These are phyloP conservation scores for Mortierella alpina DNA, from an alignment of 192 early-diverging fungal genomes.

Conservation along the genomic window DNA sequence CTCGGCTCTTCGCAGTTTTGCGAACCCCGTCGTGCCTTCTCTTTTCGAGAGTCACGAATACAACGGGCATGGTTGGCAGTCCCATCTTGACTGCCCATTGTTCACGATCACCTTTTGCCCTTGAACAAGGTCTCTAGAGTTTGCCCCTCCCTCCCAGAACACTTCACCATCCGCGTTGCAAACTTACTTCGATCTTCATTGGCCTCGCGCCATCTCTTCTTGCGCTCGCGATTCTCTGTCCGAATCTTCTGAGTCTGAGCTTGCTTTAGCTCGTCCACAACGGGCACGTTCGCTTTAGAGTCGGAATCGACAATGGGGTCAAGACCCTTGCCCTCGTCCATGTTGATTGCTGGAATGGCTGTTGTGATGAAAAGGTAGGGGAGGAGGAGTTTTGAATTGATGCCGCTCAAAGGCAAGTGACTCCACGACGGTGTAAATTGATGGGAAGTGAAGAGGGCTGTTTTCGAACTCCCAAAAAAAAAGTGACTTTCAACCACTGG, in stretches of 20 bases:
- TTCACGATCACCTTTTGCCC: neutral
- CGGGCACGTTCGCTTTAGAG: too few species aligned
- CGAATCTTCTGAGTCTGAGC: conserved; percentile 28
- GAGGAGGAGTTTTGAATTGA: too few species aligned
- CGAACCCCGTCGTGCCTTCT: neutral
- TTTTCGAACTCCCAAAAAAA: too few species aligned
- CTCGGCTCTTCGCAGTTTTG: neutral
- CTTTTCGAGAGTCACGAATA: conserved; percentile 7
- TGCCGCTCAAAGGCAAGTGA: too few species aligned
- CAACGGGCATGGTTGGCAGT: conserved; percentile 8
- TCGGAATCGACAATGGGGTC: too few species aligned
- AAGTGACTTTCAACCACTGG: too few species aligned
- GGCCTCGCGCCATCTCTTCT: conserved; percentile 58
- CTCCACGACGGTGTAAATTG: too few species aligned
- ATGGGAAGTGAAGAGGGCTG: too few species aligned
- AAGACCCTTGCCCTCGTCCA: too few species aligned
- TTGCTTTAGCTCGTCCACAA: too few species aligned
- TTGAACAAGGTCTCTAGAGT: neutral
- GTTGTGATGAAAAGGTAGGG: too few species aligned
- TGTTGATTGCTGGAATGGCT: too few species aligned
- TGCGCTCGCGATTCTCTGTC: conserved; percentile 57
- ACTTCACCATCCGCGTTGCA: neutral
- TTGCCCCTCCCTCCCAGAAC: conserved; percentile 6
- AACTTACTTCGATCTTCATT: conserved; percentile 64
- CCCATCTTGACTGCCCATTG: neutral